Base-by-base conservation (phyloP, 2,329 filamentous ascomycete genomes). In the Neonectria sp. region DNA sequence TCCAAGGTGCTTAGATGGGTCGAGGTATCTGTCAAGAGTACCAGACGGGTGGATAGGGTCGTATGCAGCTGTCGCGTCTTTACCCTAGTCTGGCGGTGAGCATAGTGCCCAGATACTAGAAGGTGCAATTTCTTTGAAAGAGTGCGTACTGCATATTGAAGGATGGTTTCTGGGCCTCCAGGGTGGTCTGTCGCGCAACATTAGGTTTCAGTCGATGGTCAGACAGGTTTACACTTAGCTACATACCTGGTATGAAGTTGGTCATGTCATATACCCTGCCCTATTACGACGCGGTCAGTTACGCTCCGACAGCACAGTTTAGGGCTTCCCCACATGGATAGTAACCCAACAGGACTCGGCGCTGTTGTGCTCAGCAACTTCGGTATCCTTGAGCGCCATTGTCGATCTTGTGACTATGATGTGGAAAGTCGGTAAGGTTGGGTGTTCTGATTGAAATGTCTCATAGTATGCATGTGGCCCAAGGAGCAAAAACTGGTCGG, bases 301-400 rank as follows among this genome's bases (percentile, higher is more conserved):
- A 2, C 56, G 33, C 35, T 37, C 21, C n/a, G 29, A n/a, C n/a
- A 11, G 6, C 6, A 3, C 11, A 6, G 3, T 11, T 12, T 46
- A 58, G 27, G 37, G 29, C 6, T n/a, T 37, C 57, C 83, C 69
- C 81, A 89, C 93, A 82, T 97, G 93, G 67, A 97, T 89, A 76
- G 97, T 93, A 49, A 97, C 93, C 95, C 95, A 97, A 83, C 95
- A 97, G 55, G 93, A 95, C 74, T 97, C 90, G 75, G 89, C 88
- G 75, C 85, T 91, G 83, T 92, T 92, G 85, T 98, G 95, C 83
- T 94, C 83, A n/a, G 86, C 85, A 63, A 89, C 83, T 57, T 89
- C 86, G 59, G 78, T 81, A 46, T 87, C 88, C 17, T 83, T 87
- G 59, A 89, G 78, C 59, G 79, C 78, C 82, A 86, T 40, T 6